Conservation (phyloP, 371 early-diverging fungal genomes). For the Actinomortierella wolfii region DNA sequence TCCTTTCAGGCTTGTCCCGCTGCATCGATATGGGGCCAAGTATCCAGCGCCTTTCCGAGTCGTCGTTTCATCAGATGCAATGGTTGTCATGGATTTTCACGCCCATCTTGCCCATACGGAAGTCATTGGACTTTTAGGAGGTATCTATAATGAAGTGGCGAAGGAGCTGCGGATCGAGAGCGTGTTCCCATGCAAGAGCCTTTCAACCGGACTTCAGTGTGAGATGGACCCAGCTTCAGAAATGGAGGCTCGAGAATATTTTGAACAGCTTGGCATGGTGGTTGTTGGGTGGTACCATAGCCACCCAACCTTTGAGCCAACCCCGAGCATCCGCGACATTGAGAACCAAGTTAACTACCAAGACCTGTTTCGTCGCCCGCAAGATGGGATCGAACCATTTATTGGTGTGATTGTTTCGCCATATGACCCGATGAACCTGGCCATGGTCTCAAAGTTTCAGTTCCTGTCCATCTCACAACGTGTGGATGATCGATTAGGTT, state of each 20-base stretch:
- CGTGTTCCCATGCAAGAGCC: conserved; percentile 73
- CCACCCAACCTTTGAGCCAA: conserved; percentile 85
- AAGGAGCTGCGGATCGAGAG: conserved; percentile 53
- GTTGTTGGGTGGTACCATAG: conserved; percentile 96
- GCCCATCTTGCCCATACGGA: conserved; percentile 84
- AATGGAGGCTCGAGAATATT: conserved; percentile 73
- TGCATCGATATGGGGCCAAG: conserved; percentile 55
- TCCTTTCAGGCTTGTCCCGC: conserved; percentile 71
- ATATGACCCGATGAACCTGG: conserved; percentile 58
- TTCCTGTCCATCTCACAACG: conserved; percentile 52
- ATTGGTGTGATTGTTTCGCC: conserved; percentile 83
- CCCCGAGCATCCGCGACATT: conserved; percentile 83
- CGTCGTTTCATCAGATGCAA: conserved; percentile 59
- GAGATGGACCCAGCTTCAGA: conserved; percentile 88
- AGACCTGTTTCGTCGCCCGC: conserved; percentile 61
- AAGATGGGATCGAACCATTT: conserved; percentile 79
- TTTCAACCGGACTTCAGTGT: conserved; percentile 78
- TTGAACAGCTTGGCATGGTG: conserved; percentile 67
- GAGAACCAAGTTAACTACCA: conserved; percentile 86
- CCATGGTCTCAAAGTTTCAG: conserved; percentile 62
- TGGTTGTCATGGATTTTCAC: conserved; percentile 89
- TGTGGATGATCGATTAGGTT: conserved; percentile 49
- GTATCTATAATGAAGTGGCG: conserved; percentile 57
- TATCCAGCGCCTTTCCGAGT: conserved; percentile 66
- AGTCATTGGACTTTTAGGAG: conserved; percentile 87